Evolutionary conservation across 108 stramenopile genomes (phyloP).

Genomic region (Hondaea fermentalgiana): DNA sequence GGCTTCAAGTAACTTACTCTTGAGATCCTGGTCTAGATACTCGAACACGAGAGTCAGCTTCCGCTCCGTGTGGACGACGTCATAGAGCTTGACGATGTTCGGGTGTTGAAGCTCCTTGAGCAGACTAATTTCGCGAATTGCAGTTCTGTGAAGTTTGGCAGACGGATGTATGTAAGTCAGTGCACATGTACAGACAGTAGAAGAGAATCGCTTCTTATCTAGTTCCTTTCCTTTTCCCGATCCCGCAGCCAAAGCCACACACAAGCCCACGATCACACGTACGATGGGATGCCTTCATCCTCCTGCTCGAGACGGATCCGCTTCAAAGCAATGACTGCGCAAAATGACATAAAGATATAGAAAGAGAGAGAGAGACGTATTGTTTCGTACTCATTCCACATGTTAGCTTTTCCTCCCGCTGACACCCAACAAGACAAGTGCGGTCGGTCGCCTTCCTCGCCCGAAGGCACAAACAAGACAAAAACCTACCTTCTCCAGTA

Average conservation of each 20-base stretch:
- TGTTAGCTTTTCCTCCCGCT: too few relatives aligned
- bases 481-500: conserved; percentile 8
- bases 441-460: background rate
- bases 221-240: too few relatives aligned
- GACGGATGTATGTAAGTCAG: background rate
- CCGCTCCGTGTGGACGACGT: conserved; percentile 33
- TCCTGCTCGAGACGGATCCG: conserved; percentile 74
- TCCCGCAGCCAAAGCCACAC: too few relatives aligned
- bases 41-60: conserved; percentile 85
- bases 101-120: conserved; percentile 85
- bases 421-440: background rate
- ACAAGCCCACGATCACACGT: background rate
- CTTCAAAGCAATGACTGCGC: conserved; percentile 71
- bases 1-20: conserved; percentile 20
- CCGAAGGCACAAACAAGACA: background rate
- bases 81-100: conserved; percentile 65
- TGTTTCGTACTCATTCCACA: too few relatives aligned
- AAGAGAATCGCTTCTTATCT: too few relatives aligned
- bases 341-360: background rate
- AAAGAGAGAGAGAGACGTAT: too few relatives aligned
- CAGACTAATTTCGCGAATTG: conserved; percentile 80
- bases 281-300: conserved; percentile 76
- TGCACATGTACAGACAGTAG: too few relatives aligned
- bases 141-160: conserved; percentile 31
- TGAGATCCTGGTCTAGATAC: conserved; percentile 78